These are phyloP conservation scores for Blepharisma stoltei DNA, from an alignment of 73 alveolate genomes.

Conservation along the genomic window DNA sequence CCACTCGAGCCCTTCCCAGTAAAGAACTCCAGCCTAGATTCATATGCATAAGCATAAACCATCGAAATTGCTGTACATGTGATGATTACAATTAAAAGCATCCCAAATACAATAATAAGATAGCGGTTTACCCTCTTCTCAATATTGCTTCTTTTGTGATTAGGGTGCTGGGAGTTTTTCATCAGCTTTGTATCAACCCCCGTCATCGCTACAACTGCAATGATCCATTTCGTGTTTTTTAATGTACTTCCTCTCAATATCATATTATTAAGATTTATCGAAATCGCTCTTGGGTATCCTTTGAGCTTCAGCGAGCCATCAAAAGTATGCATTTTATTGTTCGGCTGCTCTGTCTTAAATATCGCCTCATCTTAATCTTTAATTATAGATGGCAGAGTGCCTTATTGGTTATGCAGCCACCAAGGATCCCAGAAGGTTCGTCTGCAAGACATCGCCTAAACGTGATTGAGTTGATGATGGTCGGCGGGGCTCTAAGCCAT, in stretches of 20 bases:
- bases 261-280: slow-evolving; percentile 33
- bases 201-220: slow-evolving; percentile 44
- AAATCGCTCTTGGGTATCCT: not conserved
- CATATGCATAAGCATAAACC: not conserved
- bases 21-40: slow-evolving; percentile 26
- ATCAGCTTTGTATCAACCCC: slow-evolving; percentile 44
- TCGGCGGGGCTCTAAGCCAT: too few species aligned
- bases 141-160: slow-evolving; percentile 36
- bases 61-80: slow-evolving; percentile 14
- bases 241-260: slow-evolving; percentile 42
- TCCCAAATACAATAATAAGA: slow-evolving; percentile 34
- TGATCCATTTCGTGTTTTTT: slow-evolving; percentile 49
- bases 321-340: not conserved
- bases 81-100: slow-evolving; percentile 32
- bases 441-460: too few species aligned
- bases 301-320: not conserved
- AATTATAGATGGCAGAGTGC: too few species aligned
- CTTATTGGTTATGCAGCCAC: too few species aligned
- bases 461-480: too few species aligned
- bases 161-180: slow-evolving; percentile 39
- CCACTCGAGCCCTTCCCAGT: not conserved
- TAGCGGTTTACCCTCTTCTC: slow-evolving; percentile 39
- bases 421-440: too few species aligned
- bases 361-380: not conserved
- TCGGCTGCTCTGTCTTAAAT: slow-evolving; percentile 3